These are phyloP conservation scores for Suillus placidus DNA, from an alignment of 768 basidiomycete species.

Conservation along the genomic window DNA sequence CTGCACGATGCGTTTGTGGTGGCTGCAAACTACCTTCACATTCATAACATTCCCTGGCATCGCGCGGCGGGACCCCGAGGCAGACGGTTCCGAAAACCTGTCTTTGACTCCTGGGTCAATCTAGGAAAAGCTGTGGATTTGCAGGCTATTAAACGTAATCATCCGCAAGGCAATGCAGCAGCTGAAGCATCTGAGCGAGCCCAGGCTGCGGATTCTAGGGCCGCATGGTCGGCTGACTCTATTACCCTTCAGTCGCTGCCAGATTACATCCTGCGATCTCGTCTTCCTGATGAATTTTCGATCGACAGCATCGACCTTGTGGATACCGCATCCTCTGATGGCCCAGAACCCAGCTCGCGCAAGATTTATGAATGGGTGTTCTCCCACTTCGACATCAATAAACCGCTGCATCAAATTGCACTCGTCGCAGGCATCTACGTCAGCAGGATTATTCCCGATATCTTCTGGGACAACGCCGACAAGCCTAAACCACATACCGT, in stretches of 20 bases:
- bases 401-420: background rate
- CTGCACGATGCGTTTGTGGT: background rate
- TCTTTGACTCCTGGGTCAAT: background rate
- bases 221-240: background rate
- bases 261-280: background rate
- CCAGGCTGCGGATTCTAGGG: background rate
- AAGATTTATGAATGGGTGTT: background rate
- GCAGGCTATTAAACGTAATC: too few relatives aligned
- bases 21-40: background rate
- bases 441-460: background rate
- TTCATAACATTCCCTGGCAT: background rate
- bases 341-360: too few relatives aligned
- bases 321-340: too few relatives aligned
- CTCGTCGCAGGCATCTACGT: background rate
- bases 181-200: background rate
- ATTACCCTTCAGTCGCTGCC: background rate
- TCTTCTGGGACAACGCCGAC: background rate
- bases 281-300: background rate
- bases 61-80: background rate
- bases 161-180: background rate
- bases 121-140: background rate
- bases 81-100: background rate
- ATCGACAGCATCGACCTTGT: background rate
- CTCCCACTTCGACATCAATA: background rate
- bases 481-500: too few relatives aligned